Percentiles rank a stretch among this genome's conserved stretches.
These are phyloP conservation scores for Glonium stellatum DNA, from an alignment of 495 filamentous ascomycete species.

Conservation along the genomic window DNA sequence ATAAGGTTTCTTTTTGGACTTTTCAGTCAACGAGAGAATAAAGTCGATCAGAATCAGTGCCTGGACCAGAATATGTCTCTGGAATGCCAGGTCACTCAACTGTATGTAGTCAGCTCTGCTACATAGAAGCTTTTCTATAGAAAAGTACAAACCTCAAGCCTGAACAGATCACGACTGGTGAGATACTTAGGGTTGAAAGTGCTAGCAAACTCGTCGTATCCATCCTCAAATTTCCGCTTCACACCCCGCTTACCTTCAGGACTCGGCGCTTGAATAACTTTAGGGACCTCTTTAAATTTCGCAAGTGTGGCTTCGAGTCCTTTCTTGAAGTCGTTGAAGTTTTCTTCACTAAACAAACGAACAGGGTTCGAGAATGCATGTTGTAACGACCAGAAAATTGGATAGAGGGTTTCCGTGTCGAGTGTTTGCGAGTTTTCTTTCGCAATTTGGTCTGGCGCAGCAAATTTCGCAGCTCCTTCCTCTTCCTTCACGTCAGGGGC, in stretches of 20 bases:
- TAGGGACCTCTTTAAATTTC: constrained; percentile 71
- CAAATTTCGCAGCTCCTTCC: constrained; percentile 1
- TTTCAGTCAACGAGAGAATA: constrained; percentile 76
- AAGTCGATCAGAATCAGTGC: constrained; percentile 91
- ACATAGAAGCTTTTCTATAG: not conserved
- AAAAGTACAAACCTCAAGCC: constrained; percentile 64
- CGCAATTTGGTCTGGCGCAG: constrained; percentile 17
- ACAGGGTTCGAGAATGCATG: constrained; percentile 85
- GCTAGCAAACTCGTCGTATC: constrained; percentile 56
- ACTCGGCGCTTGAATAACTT: constrained; percentile 53
- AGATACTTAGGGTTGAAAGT: constrained; percentile 95
- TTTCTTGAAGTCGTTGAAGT: constrained; percentile 69
- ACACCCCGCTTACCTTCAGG: constrained; percentile 52
- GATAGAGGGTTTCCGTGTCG: constrained; percentile 70
- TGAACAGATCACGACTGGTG: constrained; percentile 89
- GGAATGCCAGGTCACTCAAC: constrained; percentile 89
- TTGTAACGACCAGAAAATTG: constrained; percentile 90
- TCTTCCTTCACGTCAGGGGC: constrained; percentile 13
- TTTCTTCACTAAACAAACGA: constrained; percentile 60
- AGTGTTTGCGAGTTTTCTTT: constrained; percentile 29
- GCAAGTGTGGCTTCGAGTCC: constrained; percentile 70
- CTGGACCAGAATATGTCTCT: constrained; percentile 89
- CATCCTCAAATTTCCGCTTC: constrained; percentile 66
- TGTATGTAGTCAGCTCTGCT: constrained; percentile 32
- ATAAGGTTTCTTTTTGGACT: constrained; percentile 68